phyloP scores from a whole-genome alignment of 371 early-diverging fungal genomes.

The Entomophthora muscae region DNA sequence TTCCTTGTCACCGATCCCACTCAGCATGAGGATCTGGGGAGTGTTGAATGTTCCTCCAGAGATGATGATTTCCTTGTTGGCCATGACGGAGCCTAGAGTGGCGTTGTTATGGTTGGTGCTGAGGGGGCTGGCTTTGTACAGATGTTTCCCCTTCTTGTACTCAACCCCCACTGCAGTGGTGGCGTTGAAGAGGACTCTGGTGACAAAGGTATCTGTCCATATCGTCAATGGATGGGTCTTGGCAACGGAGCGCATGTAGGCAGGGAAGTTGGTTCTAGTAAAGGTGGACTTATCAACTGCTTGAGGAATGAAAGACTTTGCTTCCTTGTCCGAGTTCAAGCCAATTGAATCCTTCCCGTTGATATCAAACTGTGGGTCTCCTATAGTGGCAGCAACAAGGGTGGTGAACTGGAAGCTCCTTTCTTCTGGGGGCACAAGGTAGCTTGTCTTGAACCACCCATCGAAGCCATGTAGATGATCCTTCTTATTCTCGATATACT shows the following conservation, averaged over 20 bases:
- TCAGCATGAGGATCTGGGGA: too few relatives aligned
- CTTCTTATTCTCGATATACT: not conserved
- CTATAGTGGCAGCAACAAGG: not conserved
- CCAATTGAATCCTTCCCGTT: not conserved
- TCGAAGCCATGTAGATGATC: slow-evolving; percentile 1
- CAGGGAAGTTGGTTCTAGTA: not conserved
- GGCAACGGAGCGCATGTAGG: not conserved
- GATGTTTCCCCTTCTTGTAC: slow-evolving; percentile 1
- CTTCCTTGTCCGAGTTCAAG: not conserved
- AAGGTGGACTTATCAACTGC: not conserved
- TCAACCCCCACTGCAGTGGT: slow-evolving; percentile 5
- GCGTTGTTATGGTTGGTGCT: not conserved
- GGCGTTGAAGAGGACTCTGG: too few relatives aligned
- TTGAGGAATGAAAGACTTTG: not conserved
- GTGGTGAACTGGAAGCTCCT: not conserved
- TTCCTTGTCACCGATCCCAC: too few relatives aligned
- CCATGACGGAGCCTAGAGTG: too few relatives aligned
- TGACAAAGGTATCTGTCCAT: too few relatives aligned
- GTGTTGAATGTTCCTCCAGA: too few relatives aligned
- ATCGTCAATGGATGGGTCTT: not conserved
- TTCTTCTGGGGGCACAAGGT: not conserved
- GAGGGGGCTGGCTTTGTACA: not conserved
- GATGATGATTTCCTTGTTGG: too few relatives aligned
- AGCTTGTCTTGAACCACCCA: slow-evolving; percentile 2
- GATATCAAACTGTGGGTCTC: not conserved